A percentile compares a stretch with the other conserved stretches of the same genome.
phyloP scores from a whole-genome alignment of 2,329 filamentous ascomycete genomes.

The Cryphonectria radicalis region DNA sequence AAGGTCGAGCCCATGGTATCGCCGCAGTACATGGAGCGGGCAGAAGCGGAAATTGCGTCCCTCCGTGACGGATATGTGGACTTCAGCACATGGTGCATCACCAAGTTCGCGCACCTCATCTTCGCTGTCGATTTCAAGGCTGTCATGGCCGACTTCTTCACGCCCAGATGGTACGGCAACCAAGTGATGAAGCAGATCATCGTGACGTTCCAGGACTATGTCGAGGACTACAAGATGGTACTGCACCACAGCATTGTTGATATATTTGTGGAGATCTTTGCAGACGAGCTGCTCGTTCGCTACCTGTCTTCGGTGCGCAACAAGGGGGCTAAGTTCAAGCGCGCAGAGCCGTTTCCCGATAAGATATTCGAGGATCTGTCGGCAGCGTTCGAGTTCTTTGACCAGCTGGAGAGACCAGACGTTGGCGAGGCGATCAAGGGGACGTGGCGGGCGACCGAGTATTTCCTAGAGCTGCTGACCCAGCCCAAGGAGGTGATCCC shows the following conservation, averaged over 20 bases:
- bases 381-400: slow-evolving; percentile 89
- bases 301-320: slow-evolving; percentile 89
- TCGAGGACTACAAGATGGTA: slow-evolving; percentile 81
- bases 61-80: slow-evolving; percentile 94
- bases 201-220: slow-evolving; percentile 93
- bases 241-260: slow-evolving; percentile 87
- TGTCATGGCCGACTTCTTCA: slow-evolving; percentile 90
- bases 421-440: slow-evolving; percentile 78
- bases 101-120: slow-evolving; percentile 82
- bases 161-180: slow-evolving; percentile 81
- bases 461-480: slow-evolving; percentile 78
- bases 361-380: slow-evolving; percentile 94
- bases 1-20: slow-evolving; percentile 83
- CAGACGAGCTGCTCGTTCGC: slow-evolving; percentile 84
- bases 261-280: slow-evolving; percentile 90
- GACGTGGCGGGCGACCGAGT: slow-evolving; percentile 90
- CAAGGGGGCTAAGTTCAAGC: slow-evolving; percentile 85
- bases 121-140: slow-evolving; percentile 87
- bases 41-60: slow-evolving; percentile 71
- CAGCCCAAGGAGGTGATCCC: slow-evolving; percentile 75
- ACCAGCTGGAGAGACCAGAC: slow-evolving; percentile 69
- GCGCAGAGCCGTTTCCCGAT: slow-evolving; percentile 84
- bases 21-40: slow-evolving; percentile 76
- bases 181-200: slow-evolving; percentile 93
- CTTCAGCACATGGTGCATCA: slow-evolving; percentile 89